Evolutionary conservation across 768 basidiomycete genomes (phyloP), one percentile per base, ranked within the genome.

Genomic region (Porphyrellus cyaneotinctus): DNA sequence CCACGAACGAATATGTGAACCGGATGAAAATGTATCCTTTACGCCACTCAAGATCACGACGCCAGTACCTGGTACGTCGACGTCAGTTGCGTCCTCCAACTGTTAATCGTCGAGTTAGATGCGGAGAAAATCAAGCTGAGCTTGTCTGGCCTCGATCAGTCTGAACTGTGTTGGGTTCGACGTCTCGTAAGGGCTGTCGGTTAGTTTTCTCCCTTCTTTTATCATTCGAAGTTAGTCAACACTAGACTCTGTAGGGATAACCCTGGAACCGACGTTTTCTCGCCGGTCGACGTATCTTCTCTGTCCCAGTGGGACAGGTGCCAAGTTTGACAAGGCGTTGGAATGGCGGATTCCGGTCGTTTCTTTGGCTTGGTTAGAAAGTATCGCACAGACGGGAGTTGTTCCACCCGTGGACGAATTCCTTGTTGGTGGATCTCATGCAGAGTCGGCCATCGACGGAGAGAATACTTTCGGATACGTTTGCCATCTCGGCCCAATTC

Each of bases 331-430:
- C 15, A 91, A 86, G 65, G 91, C 93, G 2, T 63, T 67, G 35
- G 82, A 90, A 64, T 95, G 94, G 93, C 76, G 76, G 14, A 79
- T 87, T 9, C 83, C 85, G 0, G 81, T 89, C n/a, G 75, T 95
- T 20, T 74, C 77, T 33, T 73, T 87, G 66, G 72, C 71, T 10
- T 97, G 92, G 91, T 64, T 97, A 17, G 74, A 74, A 13, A 71
- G 73, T 0, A 80, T 91, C 57, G 84, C 78, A 10, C 64, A 61
- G 24, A 75, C 69, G 0, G 90, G 87, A 1, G 44, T 42, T 2
- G 64, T 89, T 33, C 80, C 79, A 0, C 24, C 47, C 1, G 57
- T 67, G 4, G 53, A 69, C 11, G 63, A 60, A 20, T 75, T 72
- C 56, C 51, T 76, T 17, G 72, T 73, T 3, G 57, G 41, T 31